These are phyloP conservation scores for Ephemerocybe angulata DNA, from an alignment of 768 basidiomycete species.

Conservation along the genomic window DNA sequence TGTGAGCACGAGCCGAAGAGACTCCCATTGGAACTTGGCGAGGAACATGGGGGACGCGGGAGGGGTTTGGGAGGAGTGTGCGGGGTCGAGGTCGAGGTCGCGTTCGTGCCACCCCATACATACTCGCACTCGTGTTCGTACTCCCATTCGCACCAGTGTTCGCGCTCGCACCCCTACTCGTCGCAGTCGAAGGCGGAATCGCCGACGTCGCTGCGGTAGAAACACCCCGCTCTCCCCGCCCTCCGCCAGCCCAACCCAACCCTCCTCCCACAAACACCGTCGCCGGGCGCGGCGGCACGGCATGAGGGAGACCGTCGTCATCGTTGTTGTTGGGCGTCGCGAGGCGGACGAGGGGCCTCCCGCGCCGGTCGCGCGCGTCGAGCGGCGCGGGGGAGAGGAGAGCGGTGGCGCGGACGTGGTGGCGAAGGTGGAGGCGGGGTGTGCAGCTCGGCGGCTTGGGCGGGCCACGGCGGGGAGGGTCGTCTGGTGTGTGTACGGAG, in stretches of 20 bases:
- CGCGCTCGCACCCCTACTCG: slow-evolving; percentile 8
- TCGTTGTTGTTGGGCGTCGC: neutral
- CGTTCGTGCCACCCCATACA: too few species aligned
- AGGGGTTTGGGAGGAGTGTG: slow-evolving; percentile 36
- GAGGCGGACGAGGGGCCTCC: neutral
- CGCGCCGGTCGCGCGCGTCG: neutral
- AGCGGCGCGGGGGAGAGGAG: neutral
- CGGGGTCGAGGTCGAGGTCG: too few species aligned
- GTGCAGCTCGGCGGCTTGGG: too few species aligned
- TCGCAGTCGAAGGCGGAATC: too few species aligned
- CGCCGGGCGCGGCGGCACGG: slow-evolving; percentile 31
- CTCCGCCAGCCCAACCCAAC: too few species aligned
- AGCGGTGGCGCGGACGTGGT: neutral
- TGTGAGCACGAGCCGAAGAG: slow-evolving; percentile 36
- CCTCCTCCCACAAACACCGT: slow-evolving; percentile 8
- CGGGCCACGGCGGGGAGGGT: too few species aligned
- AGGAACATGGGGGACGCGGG: slow-evolving; percentile 46
- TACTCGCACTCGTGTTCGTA: too few species aligned
- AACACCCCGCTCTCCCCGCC: too few species aligned
- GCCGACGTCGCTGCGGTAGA: too few species aligned
- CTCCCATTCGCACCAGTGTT: neutral
- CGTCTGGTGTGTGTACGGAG: too few species aligned
- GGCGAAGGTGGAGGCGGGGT: neutral
- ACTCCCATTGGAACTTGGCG: slow-evolving; percentile 43
- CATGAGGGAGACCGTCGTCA: too few species aligned